Evolutionary conservation across 768 basidiomycete species (phyloP), one percentile per base, ranked within the genome.

Genomic region (Mycena maculata): DNA sequence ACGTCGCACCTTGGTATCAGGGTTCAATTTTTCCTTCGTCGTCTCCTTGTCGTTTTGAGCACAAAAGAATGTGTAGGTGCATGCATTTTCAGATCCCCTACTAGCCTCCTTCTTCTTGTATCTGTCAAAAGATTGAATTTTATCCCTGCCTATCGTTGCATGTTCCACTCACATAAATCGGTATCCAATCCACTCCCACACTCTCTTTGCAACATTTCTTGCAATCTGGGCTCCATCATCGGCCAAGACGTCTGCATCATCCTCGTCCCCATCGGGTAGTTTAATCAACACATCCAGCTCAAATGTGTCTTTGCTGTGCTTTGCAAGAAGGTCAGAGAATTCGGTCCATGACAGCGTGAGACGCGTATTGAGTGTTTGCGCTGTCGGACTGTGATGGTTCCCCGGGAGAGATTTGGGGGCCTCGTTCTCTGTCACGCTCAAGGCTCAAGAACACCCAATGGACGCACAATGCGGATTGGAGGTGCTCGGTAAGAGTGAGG

Each of bases 1-100:
- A 45, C 62, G 56, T 7, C 59, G 33, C 59, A 68, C 68, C 48
- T 20, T 12, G 8, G 28, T 8, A 15, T 49, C 48, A 4, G 28
- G 7, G 6, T 11, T 49, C 11, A 49, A 16, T 8, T 30, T 4
- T 18, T 12, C 8, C 30, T 49, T 49, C 30, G 25, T 30, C 13
- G 16, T 28, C 30, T 49, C 48, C 3, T 18, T 20, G 15, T 49
- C 27, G 25, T 30, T 28, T 18, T 49, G 48, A 15, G 30, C 2
- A 20, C 30, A n/a, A n/a, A n/a, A n/a, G n/a, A n/a, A n/a, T n/a
- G n/a, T n/a, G n/a, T n/a, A n/a, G n/a, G n/a, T n/a, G 3, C 27
- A 28, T 11, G 3, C 16, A 30, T 3, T 3, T 10, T 47, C 45
- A 23, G 48, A 28, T 12, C 27, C 13, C 5, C 9, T 11, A n/a